Base-by-base conservation (phyloP, 2,329 filamentous ascomycete species). In the Aquanectria penicillioides region DNA sequence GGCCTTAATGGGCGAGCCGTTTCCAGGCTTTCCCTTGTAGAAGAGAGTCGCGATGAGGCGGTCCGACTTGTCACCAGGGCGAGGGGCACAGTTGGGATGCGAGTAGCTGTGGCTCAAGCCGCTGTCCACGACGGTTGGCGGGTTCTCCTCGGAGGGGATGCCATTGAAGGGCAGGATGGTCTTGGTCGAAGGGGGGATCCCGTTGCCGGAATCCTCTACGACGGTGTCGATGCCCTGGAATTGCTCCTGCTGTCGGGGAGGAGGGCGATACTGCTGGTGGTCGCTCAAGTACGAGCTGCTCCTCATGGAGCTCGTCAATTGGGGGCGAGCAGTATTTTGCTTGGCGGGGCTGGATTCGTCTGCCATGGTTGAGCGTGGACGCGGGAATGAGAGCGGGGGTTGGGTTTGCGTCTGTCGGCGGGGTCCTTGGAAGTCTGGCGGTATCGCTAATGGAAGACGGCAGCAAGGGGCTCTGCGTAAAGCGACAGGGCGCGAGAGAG, bases 221-320 rank as follows among this genome's bases (percentile, higher is more conserved):
- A 89, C 85, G 40, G 85, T 86, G 70, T 89, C 87, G 66, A 89
- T 89, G 61, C 86, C 86, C 62, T 86, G 85, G 71, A 69, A 70
- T 49, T 77, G 78, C 23, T 87, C 85, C 41, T 82, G 78, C 60
- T 80, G 79, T 58, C 77, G 75, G 10, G 85, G 84, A 25, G 84
- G 83, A 25, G 84, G 83, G 44, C 86, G 84, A 64, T 86, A 87
- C 69, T 89, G 85, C 73, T 88, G 86, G 68, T 88, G 84, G 64
- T 89, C 86, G 71, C 81, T 81, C 55, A 89, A 77, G 69, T 86
- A 89, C 12, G 86, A 88, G 73, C 82, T 84, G 77, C 83, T 87
- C 69, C 86, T 82, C 82, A 83, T 84, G 50, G 76, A 74, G 51
- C 76, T 76, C 43, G 77, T 73, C 65, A 85, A 74, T 70, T 83